Evolutionary conservation across 148 eudicot genomes (phyloP).

Genomic region (Simmondsia chinensis): DNA sequence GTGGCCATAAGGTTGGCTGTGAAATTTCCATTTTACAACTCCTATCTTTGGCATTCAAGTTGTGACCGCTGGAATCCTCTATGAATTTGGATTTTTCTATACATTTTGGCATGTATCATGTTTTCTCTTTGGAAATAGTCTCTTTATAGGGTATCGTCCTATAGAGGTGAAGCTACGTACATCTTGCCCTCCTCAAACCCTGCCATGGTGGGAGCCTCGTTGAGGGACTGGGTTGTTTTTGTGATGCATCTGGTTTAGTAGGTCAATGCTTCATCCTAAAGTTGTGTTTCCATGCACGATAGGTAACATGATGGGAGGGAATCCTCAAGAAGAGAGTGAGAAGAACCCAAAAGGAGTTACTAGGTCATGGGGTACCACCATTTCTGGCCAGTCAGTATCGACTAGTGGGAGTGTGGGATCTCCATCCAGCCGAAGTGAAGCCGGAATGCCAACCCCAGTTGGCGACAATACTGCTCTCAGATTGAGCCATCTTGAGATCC

Average conservation of each 20-base stretch:
- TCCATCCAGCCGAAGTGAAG: slow-evolving; percentile 68
- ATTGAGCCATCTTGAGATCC: slow-evolving; percentile 71
- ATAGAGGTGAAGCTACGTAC: too few species aligned
- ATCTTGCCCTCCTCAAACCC: too few species aligned
- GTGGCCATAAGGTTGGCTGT: too few species aligned
- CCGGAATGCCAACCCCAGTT: slow-evolving; percentile 57
- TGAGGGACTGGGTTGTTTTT: neutral
- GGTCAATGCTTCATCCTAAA: neutral
- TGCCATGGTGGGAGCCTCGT: too few species aligned
- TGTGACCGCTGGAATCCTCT: too few species aligned
- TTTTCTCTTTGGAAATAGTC: too few species aligned
- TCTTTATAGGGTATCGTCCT: too few species aligned
- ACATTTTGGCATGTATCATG: too few species aligned
- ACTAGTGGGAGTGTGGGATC: slow-evolving; percentile 90
- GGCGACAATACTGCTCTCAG: slow-evolving; percentile 52
- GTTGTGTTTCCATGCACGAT: neutral
- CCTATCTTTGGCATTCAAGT: too few species aligned
- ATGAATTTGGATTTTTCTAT: too few species aligned
- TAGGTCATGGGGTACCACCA: slow-evolving; percentile 67
- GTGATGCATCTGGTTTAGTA: neutral
- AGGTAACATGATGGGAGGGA: slow-evolving; percentile 40
- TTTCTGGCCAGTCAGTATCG: slow-evolving; percentile 81
- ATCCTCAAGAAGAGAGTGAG: slow-evolving; percentile 35
- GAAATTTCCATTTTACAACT: too few species aligned
- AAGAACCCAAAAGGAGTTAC: slow-evolving; percentile 36